Evolutionary conservation across 768 basidiomycete genomes (phyloP).

Genomic region (Podaxis sp.): DNA sequence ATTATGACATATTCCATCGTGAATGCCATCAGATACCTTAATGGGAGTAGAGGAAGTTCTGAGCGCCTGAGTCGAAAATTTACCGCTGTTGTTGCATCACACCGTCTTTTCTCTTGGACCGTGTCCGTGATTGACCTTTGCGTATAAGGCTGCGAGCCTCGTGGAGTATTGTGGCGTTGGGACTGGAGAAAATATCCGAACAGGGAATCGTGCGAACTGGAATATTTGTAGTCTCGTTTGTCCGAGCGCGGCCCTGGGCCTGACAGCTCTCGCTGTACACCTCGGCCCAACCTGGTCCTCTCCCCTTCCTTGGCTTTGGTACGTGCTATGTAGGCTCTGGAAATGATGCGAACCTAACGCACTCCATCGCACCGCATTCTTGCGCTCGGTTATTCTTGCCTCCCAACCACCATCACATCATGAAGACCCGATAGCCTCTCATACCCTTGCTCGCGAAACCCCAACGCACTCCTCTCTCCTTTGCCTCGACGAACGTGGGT

Average conservation of each 20-base stretch:
- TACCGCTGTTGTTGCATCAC: not conserved
- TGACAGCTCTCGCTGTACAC: conserved; percentile 12
- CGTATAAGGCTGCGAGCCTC: conserved; percentile 4
- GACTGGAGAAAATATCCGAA: conserved; percentile 6
- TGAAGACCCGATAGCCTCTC: conserved; percentile 2
- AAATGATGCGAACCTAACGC: not conserved
- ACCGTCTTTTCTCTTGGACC: not conserved
- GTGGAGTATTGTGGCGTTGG: not conserved
- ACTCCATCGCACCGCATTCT: not conserved
- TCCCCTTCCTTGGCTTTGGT: not conserved
- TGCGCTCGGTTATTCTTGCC: not conserved
- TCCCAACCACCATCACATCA: not conserved
- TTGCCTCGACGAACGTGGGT: not conserved
- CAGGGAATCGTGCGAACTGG: conserved; percentile 16
- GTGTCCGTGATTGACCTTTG: no score
- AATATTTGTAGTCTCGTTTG: conserved; percentile 6
- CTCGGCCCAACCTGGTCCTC: not conserved
- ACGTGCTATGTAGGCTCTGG: not conserved
- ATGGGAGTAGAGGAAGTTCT: not conserved
- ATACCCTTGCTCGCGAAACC: not conserved
- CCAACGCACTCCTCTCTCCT: not conserved
- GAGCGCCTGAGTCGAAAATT: not conserved
- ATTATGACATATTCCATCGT: not conserved
- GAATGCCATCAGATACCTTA: not conserved
- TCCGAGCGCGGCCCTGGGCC: not conserved